phyloP scores from a whole-genome alignment of 2,329 filamentous ascomycete species.

The Trichophyton simii region DNA sequence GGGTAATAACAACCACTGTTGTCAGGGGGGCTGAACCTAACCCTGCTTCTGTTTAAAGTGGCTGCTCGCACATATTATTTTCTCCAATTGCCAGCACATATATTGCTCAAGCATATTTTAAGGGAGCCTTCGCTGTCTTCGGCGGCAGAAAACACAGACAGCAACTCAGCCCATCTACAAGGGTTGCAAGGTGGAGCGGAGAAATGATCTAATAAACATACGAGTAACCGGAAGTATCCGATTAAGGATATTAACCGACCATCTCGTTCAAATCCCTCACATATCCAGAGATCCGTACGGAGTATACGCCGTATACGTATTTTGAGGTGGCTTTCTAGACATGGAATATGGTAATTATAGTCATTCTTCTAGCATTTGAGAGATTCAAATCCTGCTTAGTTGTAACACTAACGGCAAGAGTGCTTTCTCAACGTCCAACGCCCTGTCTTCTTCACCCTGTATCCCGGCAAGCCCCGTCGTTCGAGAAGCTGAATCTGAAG shows the following conservation, averaged over 20 bases:
- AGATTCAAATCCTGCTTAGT: not conserved
- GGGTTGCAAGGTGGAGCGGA: not conserved
- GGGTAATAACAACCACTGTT: not conserved
- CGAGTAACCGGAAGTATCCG: slow-evolving; percentile 2
- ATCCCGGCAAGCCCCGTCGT: not conserved
- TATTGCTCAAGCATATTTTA: not conserved
- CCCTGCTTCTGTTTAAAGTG: not conserved
- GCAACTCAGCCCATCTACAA: not conserved
- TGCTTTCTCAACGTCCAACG: not conserved
- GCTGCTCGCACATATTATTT: not conserved
- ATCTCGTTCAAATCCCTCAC: not conserved
- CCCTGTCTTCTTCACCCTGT: not conserved
- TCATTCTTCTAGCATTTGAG: not conserved
- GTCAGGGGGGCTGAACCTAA: not conserved
- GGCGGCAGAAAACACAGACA: not conserved
- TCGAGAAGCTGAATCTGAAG: not conserved
- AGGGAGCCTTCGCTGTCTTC: not conserved
- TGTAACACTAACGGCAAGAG: not conserved
- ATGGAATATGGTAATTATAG: not conserved
- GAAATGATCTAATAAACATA: not conserved
- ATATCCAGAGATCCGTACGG: not conserved
- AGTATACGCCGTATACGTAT: not conserved
- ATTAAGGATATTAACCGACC: not conserved
- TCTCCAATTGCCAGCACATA: not conserved
- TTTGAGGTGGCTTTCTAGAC: not conserved